Evolutionary conservation across 768 basidiomycete species (phyloP), one percentile per base, ranked within the genome.

Genomic region (Termitomyces sp.): DNA sequence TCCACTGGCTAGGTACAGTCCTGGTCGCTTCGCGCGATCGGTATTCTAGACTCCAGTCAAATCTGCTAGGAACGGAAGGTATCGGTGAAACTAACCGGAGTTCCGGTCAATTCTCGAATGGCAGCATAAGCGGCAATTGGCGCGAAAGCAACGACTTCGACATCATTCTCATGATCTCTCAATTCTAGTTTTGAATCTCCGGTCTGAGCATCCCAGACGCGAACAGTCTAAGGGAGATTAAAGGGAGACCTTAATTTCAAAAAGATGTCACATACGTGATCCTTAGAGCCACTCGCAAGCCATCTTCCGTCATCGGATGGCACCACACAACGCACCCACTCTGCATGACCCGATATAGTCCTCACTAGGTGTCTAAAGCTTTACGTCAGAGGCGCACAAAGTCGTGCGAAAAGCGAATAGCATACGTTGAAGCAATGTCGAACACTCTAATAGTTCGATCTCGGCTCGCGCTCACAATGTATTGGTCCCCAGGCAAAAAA

Each of bases 391-490:
- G 29, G 31, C 29, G 41, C 25, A 40, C 25, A 40, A 51, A 42
- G 48, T 22, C 44, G 29, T 29, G 23, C 13, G 40, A 38, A 54
- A 49, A 51, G 50, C 16, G 35, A 29, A 47, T 11, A 25, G 76
- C 88, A 61, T 64, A 94, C 91, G 88, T 89, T 50, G 88, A 87
- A 42, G 89, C 82, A 22, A 95, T 86, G 69, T 94, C 89, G 76
- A 91, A 96, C 48, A 95, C 74, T 60, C 89, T 75, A 52, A 96
- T 90, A 6, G 91, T 89, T 71, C 83, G 81, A 69, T 96, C 94
- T 67, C 94, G 77, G 69, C 93, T 94, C 1, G 92, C 89, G 49
- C 89, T 92, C 59, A 94, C 85, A 56, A 96, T 80, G 60, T 79
- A 80, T 66, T 88, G 88, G 66, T 93, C 94, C 48, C 86, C 85